Evolutionary conservation across 441 rosid genomes (phyloP), one percentile per base, ranked within the genome.

Genomic region (Gossypium aridum): DNA sequence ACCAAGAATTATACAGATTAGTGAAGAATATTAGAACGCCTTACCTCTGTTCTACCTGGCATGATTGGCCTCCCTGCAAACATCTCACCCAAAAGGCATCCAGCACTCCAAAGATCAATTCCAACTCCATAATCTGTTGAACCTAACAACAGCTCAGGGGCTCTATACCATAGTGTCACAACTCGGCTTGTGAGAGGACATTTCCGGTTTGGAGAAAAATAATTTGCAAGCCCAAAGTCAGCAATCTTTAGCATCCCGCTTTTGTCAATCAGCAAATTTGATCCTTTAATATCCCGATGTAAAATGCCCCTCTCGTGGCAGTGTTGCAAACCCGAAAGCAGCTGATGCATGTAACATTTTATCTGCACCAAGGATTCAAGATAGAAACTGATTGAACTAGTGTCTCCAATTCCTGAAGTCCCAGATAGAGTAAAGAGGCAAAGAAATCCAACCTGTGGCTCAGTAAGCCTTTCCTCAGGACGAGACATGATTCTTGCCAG

Each of bases 71-170:
- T 80, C 76, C 92, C 91, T 0, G 79, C 76, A 56, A 89, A 87
- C 87, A 94, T 91, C 77, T 94, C 96, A 3, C 93, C 96, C 73
- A 94, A 74, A 77, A 92, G 90, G 76, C 96, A 89, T 20, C 98
- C 96, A 3, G 93, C 85, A 81, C 97, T 94, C 97, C 91, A 94
- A 56, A 94, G 80, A 83, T 94, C 97, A 67, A 94, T 90, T 7
- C 91, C 90, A 17, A 82, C 83, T 72, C 91, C 95, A 76, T 94
- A 88, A 47, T 85, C 80, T 5, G 92, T 89, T 20, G 90, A 79
- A 13, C 96, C 97, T 37, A 92, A 71, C 64, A 94, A 60, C 0
- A 94, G 87, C 72, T 94, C 97, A 34, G 94, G 97, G 34, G 98
- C 90, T 81, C 97, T 85, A 55, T 92, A 94, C 97, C 96, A 91